Base-by-base conservation (phyloP, 2,329 filamentous ascomycete species). In the Chaetomiaceae sp. region DNA sequence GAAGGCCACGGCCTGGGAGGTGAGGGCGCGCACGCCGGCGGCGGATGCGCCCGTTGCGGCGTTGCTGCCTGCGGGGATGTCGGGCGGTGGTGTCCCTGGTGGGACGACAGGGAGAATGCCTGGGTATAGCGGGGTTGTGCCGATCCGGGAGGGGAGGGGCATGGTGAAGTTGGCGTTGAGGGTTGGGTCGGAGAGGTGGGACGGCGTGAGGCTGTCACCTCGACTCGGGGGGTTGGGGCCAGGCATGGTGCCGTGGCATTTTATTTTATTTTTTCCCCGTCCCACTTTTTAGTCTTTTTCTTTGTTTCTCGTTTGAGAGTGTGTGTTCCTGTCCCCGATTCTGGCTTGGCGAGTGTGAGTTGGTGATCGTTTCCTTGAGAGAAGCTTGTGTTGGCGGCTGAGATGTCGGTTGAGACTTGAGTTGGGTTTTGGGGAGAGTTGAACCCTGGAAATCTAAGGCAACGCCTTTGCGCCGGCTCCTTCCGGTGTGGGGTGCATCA, bases 1-100 rank as follows among this genome's bases (percentile, higher is more conserved):
- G 62, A 96, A 96, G 20, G 89, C 85, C 48, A 96, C 79, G 61
- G 89, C 76, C 65, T 95, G 87, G 7, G 89, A 86, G 60, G 86
- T 91, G 56, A 96, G 68, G 23, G 90, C 91, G 41, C 91, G 86
- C 56, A 90, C 87, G 35, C 88, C 82, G 19, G 90, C 90, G 4
- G 90, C 90, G 19, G 88, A 90, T n/a, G 88, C 87, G 42, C 87
- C 90, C 2, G 79, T 82, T 5, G 79, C 77, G n/a, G 61, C 60
- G 49, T 59, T 61, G 51, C 44, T 58, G 46, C 47, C 27, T 12
- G 60, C 59, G 3, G 55, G 25, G 35, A 58, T 62, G 8, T 59
- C 56, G 3, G 59, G 56, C 7, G 55, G 54, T 2, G 50, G 46
- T 5, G 48, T 14, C 48, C 44, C 53, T 42, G 52, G 48, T 9